Conservation (phyloP, 768 basidiomycete species). For the Leucocoprinus leucothites region DNA sequence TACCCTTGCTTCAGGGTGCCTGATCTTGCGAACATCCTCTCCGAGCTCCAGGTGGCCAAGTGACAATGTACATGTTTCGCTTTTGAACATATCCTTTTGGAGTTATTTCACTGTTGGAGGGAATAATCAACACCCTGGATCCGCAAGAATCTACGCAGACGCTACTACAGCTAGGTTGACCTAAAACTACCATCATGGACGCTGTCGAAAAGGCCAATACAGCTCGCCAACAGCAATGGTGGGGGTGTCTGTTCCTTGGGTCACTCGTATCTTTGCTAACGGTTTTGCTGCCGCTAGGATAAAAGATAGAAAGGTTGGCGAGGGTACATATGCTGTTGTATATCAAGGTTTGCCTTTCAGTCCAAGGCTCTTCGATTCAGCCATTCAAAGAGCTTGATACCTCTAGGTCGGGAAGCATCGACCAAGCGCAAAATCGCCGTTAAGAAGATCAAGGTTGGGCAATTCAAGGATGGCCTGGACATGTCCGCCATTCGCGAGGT, state of each 20-base stretch:
- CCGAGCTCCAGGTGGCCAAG: neutral
- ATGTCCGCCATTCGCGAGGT: constrained; percentile 99
- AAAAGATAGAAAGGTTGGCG: constrained; percentile 81
- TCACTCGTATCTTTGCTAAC: neutral
- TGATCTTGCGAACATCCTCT: neutral
- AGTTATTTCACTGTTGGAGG: no score
- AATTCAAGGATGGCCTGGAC: constrained; percentile 96
- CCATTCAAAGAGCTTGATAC: neutral
- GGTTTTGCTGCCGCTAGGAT: constrained; percentile 40
- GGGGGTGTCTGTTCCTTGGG: neutral
- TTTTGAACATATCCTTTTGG: neutral
- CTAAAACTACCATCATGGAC: constrained; percentile 50
- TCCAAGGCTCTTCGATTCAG: no score
- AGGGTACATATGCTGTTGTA: constrained; percentile 95
- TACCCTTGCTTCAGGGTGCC: neutral
- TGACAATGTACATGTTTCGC: constrained; percentile 3
- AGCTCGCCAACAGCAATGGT: constrained; percentile 72
- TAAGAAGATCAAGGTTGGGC: constrained; percentile 96
- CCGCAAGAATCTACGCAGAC: no score
- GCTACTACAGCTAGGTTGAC: neutral
- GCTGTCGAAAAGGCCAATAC: constrained; percentile 78
- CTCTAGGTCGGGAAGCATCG: constrained; percentile 64
- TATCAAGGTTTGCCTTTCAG: constrained; percentile 66
- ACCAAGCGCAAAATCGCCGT: constrained; percentile 90
- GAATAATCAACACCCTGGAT: no score